Evolutionary conservation across 225 moss, liverwort and hornwort genomes (phyloP).

Genomic region (Takakia lepidozioides): DNA sequence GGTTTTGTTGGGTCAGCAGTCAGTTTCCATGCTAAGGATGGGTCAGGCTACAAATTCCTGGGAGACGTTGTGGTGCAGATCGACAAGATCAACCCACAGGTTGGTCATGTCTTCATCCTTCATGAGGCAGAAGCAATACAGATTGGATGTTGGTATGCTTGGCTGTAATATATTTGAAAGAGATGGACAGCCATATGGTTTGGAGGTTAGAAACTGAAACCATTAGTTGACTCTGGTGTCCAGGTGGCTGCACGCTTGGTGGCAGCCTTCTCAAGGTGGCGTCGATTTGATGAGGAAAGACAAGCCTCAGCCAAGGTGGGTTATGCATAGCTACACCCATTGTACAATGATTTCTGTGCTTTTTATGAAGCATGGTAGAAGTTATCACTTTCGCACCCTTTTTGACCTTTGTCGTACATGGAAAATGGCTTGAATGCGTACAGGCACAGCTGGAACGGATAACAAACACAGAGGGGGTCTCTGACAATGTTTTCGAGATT

Average conservation of each 20-base stretch:
- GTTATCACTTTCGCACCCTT: too few species aligned
- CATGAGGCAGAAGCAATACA: not conserved
- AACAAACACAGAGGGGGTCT: conserved; percentile 58
- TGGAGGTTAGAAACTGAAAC: not conserved
- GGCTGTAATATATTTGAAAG: not conserved
- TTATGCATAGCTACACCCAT: too few species aligned
- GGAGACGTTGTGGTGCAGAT: conserved; percentile 81
- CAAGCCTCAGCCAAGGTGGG: conserved; percentile 63
- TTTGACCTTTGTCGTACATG: too few species aligned
- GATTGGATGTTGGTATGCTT: not conserved
- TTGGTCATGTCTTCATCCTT: conserved; percentile 2
- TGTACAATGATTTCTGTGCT: too few species aligned
- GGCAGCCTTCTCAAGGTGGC: conserved; percentile 90
- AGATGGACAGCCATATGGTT: not conserved
- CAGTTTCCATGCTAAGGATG: conserved; percentile 85
- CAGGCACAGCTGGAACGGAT: conserved; percentile 88
- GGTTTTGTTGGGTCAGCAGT: conserved; percentile 79
- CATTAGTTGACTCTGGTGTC: not conserved
- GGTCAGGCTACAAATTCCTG: conserved; percentile 81
- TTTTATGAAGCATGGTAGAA: too few species aligned
- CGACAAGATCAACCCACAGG: conserved; percentile 96
- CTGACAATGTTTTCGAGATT: conserved; percentile 95
- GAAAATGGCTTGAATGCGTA: too few species aligned
- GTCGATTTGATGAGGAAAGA: conserved; percentile 67
- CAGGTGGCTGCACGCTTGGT: conserved; percentile 94